Evolutionary conservation across 805 yeast species (phyloP).

Genomic region (Sugiyamaella marilandica): DNA sequence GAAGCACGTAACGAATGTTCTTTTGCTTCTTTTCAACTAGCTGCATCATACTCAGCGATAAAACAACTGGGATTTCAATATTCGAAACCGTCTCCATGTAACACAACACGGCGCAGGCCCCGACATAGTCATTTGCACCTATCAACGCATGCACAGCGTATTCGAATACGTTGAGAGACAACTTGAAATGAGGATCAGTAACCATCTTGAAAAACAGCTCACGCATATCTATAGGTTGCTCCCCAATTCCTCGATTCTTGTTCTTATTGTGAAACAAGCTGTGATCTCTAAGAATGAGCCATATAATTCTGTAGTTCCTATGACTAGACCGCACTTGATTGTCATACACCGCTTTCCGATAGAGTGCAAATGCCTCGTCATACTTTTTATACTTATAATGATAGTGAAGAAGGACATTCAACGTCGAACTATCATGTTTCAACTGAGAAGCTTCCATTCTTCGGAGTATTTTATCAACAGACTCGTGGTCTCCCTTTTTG

Average conservation of each 20-base stretch:
- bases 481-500: constrained; percentile 10
- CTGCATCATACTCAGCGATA: constrained; percentile 15
- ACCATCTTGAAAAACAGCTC: constrained; percentile 16
- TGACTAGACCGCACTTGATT: constrained; percentile 7
- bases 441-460: constrained; percentile 14
- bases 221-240: constrained; percentile 10
- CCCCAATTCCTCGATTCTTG: not conserved
- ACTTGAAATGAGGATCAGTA: constrained; percentile 9
- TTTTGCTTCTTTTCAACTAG: constrained; percentile 12
- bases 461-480: constrained; percentile 10
- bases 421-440: constrained; percentile 13
- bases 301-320: constrained; percentile 15
- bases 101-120: constrained; percentile 16
- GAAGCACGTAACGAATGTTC: constrained; percentile 4
- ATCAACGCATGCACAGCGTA: constrained; percentile 17
- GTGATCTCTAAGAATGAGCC: constrained; percentile 17
- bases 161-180: constrained; percentile 19
- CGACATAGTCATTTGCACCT: constrained; percentile 14
- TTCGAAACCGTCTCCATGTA: constrained; percentile 17
- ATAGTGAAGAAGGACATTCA: constrained; percentile 16
- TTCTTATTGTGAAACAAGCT: not conserved
- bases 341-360: not conserved
- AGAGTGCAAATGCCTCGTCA: constrained; percentile 10
- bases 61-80: constrained; percentile 10
- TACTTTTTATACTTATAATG: constrained; percentile 15